Conservation (phyloP, 2,329 filamentous ascomycete genomes). For the Canariomyces notabilis region DNA sequence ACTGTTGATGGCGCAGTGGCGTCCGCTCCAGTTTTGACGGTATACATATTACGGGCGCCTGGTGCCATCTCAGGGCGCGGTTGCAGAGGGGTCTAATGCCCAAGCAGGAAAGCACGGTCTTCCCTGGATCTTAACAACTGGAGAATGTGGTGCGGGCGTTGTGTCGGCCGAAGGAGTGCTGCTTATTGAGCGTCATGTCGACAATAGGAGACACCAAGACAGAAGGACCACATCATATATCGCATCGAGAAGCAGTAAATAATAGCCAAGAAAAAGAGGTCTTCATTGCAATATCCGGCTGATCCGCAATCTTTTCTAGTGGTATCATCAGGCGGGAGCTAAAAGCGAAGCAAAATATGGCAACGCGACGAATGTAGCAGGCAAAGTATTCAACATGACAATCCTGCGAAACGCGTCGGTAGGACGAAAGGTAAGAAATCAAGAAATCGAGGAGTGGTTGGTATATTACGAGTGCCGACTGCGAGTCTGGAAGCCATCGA, state of each 20-base stretch:
- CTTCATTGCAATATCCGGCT: constrained; percentile 13
- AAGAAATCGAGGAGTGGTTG: constrained; percentile 1
- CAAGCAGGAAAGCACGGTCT: no score
- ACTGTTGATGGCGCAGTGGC: no score
- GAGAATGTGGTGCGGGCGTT: no score
- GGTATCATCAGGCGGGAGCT: constrained; percentile 27
- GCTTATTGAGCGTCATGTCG: background rate
- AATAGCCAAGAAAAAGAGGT: background rate
- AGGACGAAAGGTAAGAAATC: background rate
- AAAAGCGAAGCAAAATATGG: constrained; percentile 8
- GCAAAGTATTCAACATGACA: background rate
- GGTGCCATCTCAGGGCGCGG: no score
- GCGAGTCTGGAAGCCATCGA: constrained; percentile 2
- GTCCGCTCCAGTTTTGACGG: no score
- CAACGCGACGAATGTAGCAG: background rate
- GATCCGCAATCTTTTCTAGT: constrained; percentile 26
- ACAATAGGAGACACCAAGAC: background rate
- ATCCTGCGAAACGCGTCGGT: background rate
- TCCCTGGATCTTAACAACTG: no score
- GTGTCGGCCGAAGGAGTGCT: background rate
- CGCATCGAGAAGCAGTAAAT: background rate
- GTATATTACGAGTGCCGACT: constrained; percentile 19
- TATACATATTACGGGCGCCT: no score
- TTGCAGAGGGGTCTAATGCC: no score
- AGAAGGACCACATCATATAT: background rate